These are phyloP conservation scores for Teunomyces lycoperdinae DNA, from an alignment of 805 yeast species.

Conservation along the genomic window DNA sequence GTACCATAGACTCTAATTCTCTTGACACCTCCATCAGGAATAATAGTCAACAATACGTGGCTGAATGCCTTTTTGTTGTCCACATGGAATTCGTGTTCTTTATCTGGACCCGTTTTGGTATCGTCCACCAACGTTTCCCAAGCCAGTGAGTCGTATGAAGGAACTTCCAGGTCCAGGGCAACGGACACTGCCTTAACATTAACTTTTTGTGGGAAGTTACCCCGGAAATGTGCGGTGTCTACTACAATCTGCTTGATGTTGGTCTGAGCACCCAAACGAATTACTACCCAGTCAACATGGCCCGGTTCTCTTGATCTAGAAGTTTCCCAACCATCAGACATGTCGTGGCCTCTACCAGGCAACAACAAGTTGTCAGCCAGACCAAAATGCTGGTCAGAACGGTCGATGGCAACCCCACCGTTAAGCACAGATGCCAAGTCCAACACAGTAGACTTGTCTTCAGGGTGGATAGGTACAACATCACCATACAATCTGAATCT, in stretches of 20 bases:
- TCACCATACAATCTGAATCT: constrained; percentile 86
- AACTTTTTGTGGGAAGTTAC: constrained; percentile 87
- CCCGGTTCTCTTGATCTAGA: constrained; percentile 78
- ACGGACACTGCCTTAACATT: constrained; percentile 59
- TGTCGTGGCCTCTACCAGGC: constrained; percentile 94
- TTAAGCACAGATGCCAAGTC: constrained; percentile 80
- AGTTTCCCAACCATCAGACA: constrained; percentile 99
- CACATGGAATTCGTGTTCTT: constrained; percentile 61
- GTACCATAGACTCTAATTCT: constrained; percentile 81
- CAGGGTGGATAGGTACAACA: constrained; percentile 69
- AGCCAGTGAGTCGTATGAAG: constrained; percentile 39
- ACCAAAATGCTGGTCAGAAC: constrained; percentile 93
- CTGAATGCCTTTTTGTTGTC: constrained; percentile 37
- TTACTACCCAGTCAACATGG: constrained; percentile 89
- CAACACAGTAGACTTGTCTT: constrained; percentile 41
- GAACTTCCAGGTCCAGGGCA: constrained; percentile 27
- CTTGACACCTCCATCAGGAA: constrained; percentile 97
- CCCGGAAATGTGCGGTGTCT: constrained; percentile 93
- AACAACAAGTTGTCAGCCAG: constrained; percentile 83
- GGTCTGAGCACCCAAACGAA: constrained; percentile 69
- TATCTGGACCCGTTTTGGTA: constrained; percentile 78
- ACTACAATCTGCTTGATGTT: constrained; percentile 59
- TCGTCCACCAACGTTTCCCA: constrained; percentile 71
- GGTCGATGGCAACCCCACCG: constrained; percentile 85
- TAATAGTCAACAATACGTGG: constrained; percentile 76